Evolutionary conservation across 495 filamentous ascomycete species (phyloP).

Genomic region (Lasiosphaeria hispida): DNA sequence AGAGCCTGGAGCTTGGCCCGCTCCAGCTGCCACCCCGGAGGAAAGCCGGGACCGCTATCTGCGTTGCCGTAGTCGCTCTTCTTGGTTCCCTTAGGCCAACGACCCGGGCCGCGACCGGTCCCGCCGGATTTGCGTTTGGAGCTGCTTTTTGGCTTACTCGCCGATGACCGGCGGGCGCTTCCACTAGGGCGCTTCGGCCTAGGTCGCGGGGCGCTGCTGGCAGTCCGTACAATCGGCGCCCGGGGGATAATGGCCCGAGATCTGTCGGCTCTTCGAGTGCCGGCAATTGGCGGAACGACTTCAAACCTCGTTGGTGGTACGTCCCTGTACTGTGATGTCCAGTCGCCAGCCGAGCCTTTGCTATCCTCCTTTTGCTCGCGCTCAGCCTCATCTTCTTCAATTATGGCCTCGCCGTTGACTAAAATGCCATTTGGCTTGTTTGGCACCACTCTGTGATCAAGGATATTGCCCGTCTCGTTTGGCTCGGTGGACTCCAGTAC

Average conservation of each 20-base stretch:
- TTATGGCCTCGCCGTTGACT: slow-evolving; percentile 14
- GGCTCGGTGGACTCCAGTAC: slow-evolving; percentile 47
- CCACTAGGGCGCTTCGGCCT: slow-evolving; percentile 24
- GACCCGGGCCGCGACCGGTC: slow-evolving; percentile 49
- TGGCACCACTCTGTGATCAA: slow-evolving; percentile 1
- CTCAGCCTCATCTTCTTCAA: slow-evolving; percentile 28
- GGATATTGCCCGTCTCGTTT: slow-evolving; percentile 24
- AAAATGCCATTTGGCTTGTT: slow-evolving; percentile 24
- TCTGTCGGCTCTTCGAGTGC: slow-evolving; percentile 30
- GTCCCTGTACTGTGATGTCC: slow-evolving; percentile 42
- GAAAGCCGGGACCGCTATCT: slow-evolving; percentile 53
- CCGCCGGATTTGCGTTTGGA: slow-evolving; percentile 50
- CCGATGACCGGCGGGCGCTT: slow-evolving; percentile 24
- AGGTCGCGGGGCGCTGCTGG: slow-evolving; percentile 25
- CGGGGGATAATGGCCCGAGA: slow-evolving; percentile 31
- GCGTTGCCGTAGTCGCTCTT: slow-evolving; percentile 57
- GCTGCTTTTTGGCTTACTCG: slow-evolving; percentile 32
- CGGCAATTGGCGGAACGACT: slow-evolving; percentile 69
- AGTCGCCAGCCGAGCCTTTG: slow-evolving; percentile 32
- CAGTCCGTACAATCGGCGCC: slow-evolving; percentile 29
- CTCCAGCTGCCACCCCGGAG: slow-evolving; percentile 45
- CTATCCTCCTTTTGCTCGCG: slow-evolving; percentile 34
- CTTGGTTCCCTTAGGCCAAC: slow-evolving; percentile 56
- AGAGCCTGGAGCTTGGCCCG: slow-evolving; percentile 25
- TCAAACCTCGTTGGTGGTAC: slow-evolving; percentile 82